Conservation (phyloP, 169 alveolate genomes). For the Plasmodium malariae region DNA sequence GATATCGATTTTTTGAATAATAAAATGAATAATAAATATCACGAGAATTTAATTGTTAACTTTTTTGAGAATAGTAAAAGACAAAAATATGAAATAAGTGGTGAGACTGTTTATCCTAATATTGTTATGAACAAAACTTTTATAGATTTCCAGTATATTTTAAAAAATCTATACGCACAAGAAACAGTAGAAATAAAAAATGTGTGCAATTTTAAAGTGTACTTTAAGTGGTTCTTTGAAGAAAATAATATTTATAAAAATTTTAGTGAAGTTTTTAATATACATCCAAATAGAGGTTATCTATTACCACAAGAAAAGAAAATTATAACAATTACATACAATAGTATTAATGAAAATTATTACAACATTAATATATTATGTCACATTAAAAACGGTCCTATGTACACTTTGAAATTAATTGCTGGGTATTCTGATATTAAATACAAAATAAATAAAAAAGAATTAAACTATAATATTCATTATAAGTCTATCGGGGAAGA, state of each 20-base stretch:
- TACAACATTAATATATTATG: conserved; percentile 51
- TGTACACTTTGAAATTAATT: conserved; percentile 40
- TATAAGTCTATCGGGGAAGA: conserved; percentile 58
- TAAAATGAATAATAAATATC: conserved; percentile 39
- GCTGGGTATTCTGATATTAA: conserved; percentile 74
- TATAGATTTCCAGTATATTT: conserved; percentile 73
- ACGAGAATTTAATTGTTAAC: conserved; percentile 39
- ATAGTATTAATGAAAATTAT: conserved; percentile 65
- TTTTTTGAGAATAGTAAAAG: conserved; percentile 61
- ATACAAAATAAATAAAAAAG: conserved; percentile 39
- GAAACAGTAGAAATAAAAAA: conserved; percentile 65
- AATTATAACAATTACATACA: conserved; percentile 48
- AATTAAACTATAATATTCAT: conserved; percentile 33
- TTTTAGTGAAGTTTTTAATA: conserved; percentile 45
- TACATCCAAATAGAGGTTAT: conserved; percentile 39
- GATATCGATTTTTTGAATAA: conserved; percentile 61
- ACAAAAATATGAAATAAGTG: conserved; percentile 62
- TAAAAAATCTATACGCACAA: conserved; percentile 67
- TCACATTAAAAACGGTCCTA: conserved; percentile 60
- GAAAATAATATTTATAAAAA: conserved; percentile 34
- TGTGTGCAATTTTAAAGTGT: conserved; percentile 59
- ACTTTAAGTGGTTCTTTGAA: conserved; percentile 74
- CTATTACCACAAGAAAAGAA: conserved; percentile 55
- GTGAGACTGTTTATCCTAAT: conserved; percentile 63
- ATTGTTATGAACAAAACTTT: conserved; percentile 47